Base-by-base conservation (phyloP, 2,329 filamentous ascomycete genomes). In the Septoria linicola region DNA sequence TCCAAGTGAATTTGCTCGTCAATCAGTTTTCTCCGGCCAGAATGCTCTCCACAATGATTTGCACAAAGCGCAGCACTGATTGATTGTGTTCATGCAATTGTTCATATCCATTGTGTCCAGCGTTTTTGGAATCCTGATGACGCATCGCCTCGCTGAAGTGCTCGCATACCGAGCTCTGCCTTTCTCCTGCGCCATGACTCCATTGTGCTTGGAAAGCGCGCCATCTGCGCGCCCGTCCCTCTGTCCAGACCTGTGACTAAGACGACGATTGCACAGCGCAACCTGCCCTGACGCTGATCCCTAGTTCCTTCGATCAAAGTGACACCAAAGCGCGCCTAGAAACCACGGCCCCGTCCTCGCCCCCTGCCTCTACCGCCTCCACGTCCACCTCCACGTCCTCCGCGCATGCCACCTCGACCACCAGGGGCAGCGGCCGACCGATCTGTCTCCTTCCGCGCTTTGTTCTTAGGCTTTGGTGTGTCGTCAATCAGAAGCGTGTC, bases 391-490 rank as follows among this genome's bases (percentile, higher is more conserved):
- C 73, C 73, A 16, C 74, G 69, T 40, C 75, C 68, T 37, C 77
- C 73, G 39, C 75, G 71, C 21, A 73, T 72, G 8, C 77, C 77
- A 37, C 78, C 79, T 36, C 77, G 70, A 30, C 71, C 69, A 10
- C 54, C 55, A 27, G 70, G 69, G 21, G 69, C 76, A 16, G 63
- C 66, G 37, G 66, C 66, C 49, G 70, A 67, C 25, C 79, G 75
- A 5, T 73, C 80, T 34, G 56, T 53, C 76, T 97, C 93, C 80
- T 99, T 99, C 69, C 92, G 83, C 20, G 93, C 92, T 84, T 99
- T 99, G 77, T 99, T 99, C 87, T 97, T 97, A 55, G 93, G 92
- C 79, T 99, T 99, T 44, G 92, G 90, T 66, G 89, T 84, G 74
- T 99, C 93, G 71, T 99, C 93, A 63, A 99, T 90, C 57, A 99